A percentile compares a stretch with the other conserved stretches of the same genome.
phyloP scores from a whole-genome alignment of 1,284 basidiomycete species.

The Cystobasidium pallidum region DNA sequence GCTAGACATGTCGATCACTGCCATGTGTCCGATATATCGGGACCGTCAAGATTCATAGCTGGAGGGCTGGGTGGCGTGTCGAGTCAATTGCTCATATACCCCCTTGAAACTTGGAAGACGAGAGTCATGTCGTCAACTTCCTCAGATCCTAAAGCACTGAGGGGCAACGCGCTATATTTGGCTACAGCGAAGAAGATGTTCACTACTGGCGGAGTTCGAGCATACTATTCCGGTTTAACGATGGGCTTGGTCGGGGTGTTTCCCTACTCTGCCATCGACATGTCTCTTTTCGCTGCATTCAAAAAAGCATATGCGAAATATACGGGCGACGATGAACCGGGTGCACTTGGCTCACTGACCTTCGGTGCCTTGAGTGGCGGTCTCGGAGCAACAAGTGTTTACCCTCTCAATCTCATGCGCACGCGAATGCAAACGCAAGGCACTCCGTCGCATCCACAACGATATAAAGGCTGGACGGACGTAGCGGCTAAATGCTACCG shows the following conservation, averaged over 20 bases:
- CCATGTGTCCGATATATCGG: conserved; percentile 87
- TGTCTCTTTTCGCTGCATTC: conserved; percentile 59
- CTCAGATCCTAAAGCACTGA: conserved; percentile 25
- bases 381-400: conserved; percentile 58
- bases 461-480: conserved; percentile 84
- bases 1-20: conserved; percentile 90
- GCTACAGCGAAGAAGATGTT: conserved; percentile 70
- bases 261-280: conserved; percentile 57
- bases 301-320: conserved; percentile 58
- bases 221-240: conserved; percentile 88
- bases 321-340: conserved; percentile 57
- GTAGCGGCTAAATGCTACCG: conserved; percentile 79
- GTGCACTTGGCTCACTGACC: conserved; percentile 56
- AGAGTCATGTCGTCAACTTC: conserved; percentile 53
- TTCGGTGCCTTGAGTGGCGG: conserved; percentile 58
- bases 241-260: conserved; percentile 61
- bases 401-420: conserved; percentile 74
- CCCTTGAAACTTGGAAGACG: conserved; percentile 79
- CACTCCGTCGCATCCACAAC: conserved; percentile 84
- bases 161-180: conserved; percentile 55
- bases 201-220: conserved; percentile 72
- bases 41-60: conserved; percentile 86
- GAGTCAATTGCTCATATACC: conserved; percentile 90
- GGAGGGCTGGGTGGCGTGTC: conserved; percentile 94
- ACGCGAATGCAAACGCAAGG: conserved; percentile 96